phyloP scores from a whole-genome alignment of 495 filamentous ascomycete species.

The Talaromyces borbonicus region DNA sequence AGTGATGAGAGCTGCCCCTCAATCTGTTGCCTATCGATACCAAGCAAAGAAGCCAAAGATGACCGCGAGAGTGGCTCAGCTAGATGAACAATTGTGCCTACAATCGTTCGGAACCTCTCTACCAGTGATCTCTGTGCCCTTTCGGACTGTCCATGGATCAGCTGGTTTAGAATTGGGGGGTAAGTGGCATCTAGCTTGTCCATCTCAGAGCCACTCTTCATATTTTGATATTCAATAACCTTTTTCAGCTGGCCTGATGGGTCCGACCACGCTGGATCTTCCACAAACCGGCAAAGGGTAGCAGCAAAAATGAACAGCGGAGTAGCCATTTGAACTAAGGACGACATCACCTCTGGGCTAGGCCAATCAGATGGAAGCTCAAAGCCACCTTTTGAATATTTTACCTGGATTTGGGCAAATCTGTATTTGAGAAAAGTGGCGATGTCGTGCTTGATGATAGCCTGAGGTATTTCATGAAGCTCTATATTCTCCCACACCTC shows the following conservation, averaged over 20 bases:
- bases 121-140: slow-evolving; percentile 4
- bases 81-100: slow-evolving; percentile 6
- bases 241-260: slow-evolving; percentile 1
- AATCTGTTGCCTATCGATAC: slow-evolving; percentile 7
- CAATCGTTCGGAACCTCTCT: slow-evolving; percentile 6
- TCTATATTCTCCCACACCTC: slow-evolving; percentile 15
- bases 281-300: slow-evolving; percentile 11
- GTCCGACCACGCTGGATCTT: slow-evolving; percentile 3
- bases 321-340: slow-evolving; percentile 8
- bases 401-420: slow-evolving; percentile 17
- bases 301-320: slow-evolving; percentile 13
- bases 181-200: slow-evolving; percentile 9
- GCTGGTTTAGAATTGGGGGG: slow-evolving; percentile 7
- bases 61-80: slow-evolving; percentile 1
- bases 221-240: slow-evolving; percentile 4
- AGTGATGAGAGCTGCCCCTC: slow-evolving; percentile 8
- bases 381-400: slow-evolving; percentile 7
- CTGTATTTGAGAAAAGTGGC: slow-evolving; percentile 14
- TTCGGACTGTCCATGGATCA: not conserved
- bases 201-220: slow-evolving; percentile 1
- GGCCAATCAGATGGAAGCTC: slow-evolving; percentile 28
- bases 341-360: slow-evolving; percentile 9
- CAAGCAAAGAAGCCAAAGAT: slow-evolving; percentile 9
- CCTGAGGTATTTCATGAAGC: slow-evolving; percentile 18
- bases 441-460: slow-evolving; percentile 19